Base-by-base conservation (phyloP, 2,329 filamentous ascomycete species). In the Monilinia fructicola region DNA sequence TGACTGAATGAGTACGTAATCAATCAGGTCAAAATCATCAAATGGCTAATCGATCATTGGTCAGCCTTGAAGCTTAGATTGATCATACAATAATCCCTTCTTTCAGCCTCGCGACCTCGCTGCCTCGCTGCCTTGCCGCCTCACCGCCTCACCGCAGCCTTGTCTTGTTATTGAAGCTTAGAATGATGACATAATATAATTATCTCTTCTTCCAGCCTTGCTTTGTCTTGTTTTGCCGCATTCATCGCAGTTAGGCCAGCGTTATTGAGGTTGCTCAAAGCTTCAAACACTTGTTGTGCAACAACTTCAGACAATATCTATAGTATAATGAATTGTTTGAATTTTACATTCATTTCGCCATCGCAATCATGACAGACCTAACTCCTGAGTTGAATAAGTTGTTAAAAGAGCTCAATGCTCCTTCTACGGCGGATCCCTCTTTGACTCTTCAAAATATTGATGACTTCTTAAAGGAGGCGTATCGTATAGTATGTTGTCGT, bases 381-480 rank as follows among this genome's bases (percentile, higher is more conserved):
- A 92, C 90, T 11, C 80, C 86, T 48, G 76, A 83, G 54, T 89
- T 94, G 79, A 88, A 92, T 76, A 82, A 88, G 76, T 82, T 90
- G 56, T 83, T 94, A 31, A 83, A 84, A 73, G 79, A 83, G 72
- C 85, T 85, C 69, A 79, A 85, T 77, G 83, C 84, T 54, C 79
- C 80, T 38, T 79, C 82, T 10, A 81, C 84, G 16, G 67, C 71
- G 14, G 70, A 73, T 52, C 72, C 73, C 21, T 70, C 73, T 28
- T 65, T 76, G 42, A 71, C 71, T 66, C 73, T 82, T 59, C 80
- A 84, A 71, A 83, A 79, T 72, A 84, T 95, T 61, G 91, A 97
- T 77, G 90, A 90, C 74, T 99, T 98, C 76, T 82, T 98, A 44
- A 93, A 94, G 76, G 94, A 98, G 79, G 95, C 95, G 64, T 95